These are phyloP conservation scores for Penicillium sp. DNA, from an alignment of 2,329 filamentous ascomycete species.

Conservation along the genomic window DNA sequence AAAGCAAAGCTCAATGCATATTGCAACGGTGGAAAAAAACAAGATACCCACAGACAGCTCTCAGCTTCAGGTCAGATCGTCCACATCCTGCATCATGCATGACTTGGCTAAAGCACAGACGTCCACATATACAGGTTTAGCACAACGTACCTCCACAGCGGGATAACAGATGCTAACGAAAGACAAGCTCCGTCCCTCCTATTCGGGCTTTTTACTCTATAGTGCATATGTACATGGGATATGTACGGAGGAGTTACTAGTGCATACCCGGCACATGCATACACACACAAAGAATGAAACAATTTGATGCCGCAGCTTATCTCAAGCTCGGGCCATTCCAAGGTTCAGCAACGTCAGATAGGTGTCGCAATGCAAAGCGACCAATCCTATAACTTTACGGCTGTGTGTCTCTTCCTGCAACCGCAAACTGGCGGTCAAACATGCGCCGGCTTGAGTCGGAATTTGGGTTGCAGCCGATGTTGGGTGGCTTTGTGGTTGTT, in stretches of 20 bases:
- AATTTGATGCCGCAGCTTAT: conserved; percentile 2
- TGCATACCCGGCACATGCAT: background rate
- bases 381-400: background rate
- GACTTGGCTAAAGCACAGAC: conserved; percentile 7
- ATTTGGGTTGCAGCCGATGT: background rate
- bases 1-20: background rate
- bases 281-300: background rate
- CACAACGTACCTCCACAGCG: background rate
- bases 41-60: background rate
- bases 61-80: conserved; percentile 6
- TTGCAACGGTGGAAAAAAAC: background rate
- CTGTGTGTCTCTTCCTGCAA: conserved; percentile 2
- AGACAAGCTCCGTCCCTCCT: background rate
- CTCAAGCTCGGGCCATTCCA: conserved; percentile 1
- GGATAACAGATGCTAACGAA: background rate
- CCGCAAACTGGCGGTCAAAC: conserved; percentile 7
- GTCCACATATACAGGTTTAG: conserved; percentile 1
- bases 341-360: background rate
- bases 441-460: background rate
- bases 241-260: background rate
- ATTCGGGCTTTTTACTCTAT: background rate
- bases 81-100: conserved; percentile 7
- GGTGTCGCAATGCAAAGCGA: background rate
- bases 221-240: background rate
- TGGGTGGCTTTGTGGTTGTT: background rate